phyloP scores from a whole-genome alignment of 331 rosid genomes.

The Saraca asoca region DNA sequence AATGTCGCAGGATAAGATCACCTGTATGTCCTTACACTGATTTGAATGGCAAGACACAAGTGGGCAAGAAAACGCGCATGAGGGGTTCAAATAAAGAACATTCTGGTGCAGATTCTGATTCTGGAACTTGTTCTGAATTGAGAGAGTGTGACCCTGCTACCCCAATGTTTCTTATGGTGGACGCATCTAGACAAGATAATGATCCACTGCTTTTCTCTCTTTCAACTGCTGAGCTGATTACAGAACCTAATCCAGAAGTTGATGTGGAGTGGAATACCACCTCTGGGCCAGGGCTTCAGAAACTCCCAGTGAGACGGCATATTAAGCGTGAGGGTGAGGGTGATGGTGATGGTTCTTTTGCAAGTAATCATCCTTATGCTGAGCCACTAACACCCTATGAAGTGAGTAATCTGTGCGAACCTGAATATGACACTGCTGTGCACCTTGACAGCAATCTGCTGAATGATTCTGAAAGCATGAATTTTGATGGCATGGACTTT shows the following conservation, averaged over 20 bases:
- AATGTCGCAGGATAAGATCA: slow-evolving; percentile 88
- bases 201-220: slow-evolving; percentile 79
- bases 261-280: slow-evolving; percentile 57
- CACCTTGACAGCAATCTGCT: slow-evolving; percentile 39
- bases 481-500: slow-evolving; percentile 57
- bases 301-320: slow-evolving; percentile 79
- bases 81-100: slow-evolving; percentile 53
- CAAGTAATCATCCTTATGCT: slow-evolving; percentile 33
- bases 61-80: slow-evolving; percentile 47
- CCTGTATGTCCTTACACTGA: slow-evolving; percentile 82
- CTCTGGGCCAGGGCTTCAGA: slow-evolving; percentile 60
- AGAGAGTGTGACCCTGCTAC: slow-evolving; percentile 58
- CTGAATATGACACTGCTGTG: slow-evolving; percentile 51
- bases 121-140: slow-evolving; percentile 51
- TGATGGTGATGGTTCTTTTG: slow-evolving; percentile 53
- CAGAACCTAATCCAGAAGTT: slow-evolving; percentile 52
- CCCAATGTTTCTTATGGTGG: slow-evolving; percentile 54
- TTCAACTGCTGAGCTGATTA: slow-evolving; percentile 60
- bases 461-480: slow-evolving; percentile 49
- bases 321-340: slow-evolving; percentile 71
- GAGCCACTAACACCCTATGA: slow-evolving; percentile 41
- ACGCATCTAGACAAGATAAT: slow-evolving; percentile 41
- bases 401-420: slow-evolving; percentile 33
- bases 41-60: slow-evolving; percentile 41
- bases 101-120: slow-evolving; percentile 52